phyloP scores from a whole-genome alignment of 208 protist species.

The Entamoeba invadens region DNA sequence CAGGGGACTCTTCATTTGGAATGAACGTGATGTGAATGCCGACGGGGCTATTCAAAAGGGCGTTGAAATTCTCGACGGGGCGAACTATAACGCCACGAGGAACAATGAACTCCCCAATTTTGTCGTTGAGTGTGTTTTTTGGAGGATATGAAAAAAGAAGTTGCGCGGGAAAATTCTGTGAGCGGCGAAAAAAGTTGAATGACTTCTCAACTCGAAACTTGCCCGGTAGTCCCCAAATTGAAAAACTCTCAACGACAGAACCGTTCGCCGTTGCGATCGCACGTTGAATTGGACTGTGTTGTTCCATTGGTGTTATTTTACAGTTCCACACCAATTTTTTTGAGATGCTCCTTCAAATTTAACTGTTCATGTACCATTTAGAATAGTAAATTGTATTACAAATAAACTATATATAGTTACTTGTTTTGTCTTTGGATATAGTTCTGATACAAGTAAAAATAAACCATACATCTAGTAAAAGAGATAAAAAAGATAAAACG shows the following conservation, averaged over 20 bases:
- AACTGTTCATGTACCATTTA: no score
- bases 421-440: no score
- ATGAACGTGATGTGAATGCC: background rate
- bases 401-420: no score
- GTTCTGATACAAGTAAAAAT: no score
- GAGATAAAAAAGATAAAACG: no score
- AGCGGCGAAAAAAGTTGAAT: background rate
- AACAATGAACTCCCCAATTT: background rate
- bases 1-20: background rate
- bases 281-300: background rate
- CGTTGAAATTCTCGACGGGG: background rate
- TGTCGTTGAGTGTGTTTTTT: background rate
- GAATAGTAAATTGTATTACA: no score
- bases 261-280: background rate
- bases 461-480: no score
- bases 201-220: background rate
- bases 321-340: no score
- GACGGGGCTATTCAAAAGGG: background rate
- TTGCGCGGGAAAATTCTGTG: background rate
- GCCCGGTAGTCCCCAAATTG: background rate
- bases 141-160: background rate
- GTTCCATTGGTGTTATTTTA: background rate
- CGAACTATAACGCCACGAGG: background rate
- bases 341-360: no score
- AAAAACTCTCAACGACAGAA: background rate